These are phyloP conservation scores for Microbotryomycetes sp. DNA, from an alignment of 1,284 basidiomycete genomes.

Conservation along the genomic window DNA sequence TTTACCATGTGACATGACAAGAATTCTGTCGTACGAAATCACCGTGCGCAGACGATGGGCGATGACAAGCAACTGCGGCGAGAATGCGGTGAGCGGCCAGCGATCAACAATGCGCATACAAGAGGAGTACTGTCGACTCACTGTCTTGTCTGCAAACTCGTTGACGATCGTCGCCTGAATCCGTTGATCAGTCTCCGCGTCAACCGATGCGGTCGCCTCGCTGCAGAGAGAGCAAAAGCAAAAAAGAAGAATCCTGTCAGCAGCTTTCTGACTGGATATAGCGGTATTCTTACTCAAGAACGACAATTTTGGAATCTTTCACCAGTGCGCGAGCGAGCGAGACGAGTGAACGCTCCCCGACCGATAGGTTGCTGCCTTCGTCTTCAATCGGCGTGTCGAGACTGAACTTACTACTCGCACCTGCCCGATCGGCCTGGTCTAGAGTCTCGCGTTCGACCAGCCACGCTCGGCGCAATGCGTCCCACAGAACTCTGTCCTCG, in stretches of 20 bases:
- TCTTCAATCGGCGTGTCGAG: slow-evolving; percentile 74
- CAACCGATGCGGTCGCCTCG: slow-evolving; percentile 74
- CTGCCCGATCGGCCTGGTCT: slow-evolving; percentile 10
- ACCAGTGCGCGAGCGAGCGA: slow-evolving; percentile 72
- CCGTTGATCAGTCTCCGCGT: slow-evolving; percentile 62
- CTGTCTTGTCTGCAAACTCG: slow-evolving; percentile 57
- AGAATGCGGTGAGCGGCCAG: background rate
- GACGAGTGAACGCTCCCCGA: slow-evolving; percentile 61
- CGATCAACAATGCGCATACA: background rate
- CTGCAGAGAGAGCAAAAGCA: slow-evolving; percentile 42
- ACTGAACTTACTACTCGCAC: slow-evolving; percentile 51
- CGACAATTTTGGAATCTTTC: slow-evolving; percentile 63
- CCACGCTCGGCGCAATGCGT: slow-evolving; percentile 40
- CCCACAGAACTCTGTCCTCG: slow-evolving; percentile 39
- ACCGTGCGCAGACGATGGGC: slow-evolving; percentile 69
- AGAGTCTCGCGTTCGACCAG: slow-evolving; percentile 33
- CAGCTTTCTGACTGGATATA: slow-evolving; percentile 24
- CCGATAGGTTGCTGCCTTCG: slow-evolving; percentile 68
- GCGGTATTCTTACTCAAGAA: slow-evolving; percentile 50
- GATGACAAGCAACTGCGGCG: slow-evolving; percentile 47
- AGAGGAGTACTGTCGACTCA: slow-evolving; percentile 40
- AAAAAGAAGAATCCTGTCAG: background rate
- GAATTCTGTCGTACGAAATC: slow-evolving; percentile 67
- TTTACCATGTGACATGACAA: slow-evolving; percentile 66
- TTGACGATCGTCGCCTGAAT: slow-evolving; percentile 62